Evolutionary conservation across 2,329 filamentous ascomycete genomes (phyloP).

Genomic region (Eutypella sp.): DNA sequence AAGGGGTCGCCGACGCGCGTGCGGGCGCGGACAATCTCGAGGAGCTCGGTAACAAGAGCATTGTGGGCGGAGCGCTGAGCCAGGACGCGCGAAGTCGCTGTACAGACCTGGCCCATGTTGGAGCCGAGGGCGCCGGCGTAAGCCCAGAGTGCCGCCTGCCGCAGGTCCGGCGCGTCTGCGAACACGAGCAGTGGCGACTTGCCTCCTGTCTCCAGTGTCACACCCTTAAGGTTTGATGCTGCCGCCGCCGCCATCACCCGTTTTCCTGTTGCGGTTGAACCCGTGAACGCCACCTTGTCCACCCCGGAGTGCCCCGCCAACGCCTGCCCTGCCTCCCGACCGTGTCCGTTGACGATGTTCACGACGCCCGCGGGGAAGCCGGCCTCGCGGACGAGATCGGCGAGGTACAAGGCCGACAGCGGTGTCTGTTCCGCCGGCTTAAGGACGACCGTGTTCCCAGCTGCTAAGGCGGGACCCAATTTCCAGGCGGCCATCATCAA

Average conservation of each 20-base stretch:
- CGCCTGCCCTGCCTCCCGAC: conserved; percentile 62
- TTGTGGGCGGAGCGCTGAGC: conserved; percentile 59
- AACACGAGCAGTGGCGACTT: conserved; percentile 63
- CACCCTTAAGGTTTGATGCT: conserved; percentile 61
- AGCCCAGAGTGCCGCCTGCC: conserved; percentile 60
- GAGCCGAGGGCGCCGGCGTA: conserved; percentile 49
- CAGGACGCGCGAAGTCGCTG: conserved; percentile 58
- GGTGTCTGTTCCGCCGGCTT: conserved; percentile 67
- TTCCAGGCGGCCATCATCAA: conserved; percentile 71
- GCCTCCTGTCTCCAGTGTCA: conserved; percentile 62
- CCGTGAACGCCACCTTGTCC: conserved; percentile 76
- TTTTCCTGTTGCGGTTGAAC: conserved; percentile 65
- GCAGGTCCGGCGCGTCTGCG: conserved; percentile 59
- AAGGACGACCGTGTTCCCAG: conserved; percentile 59
- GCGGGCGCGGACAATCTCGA: conserved; percentile 50
- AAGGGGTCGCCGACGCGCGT: conserved; percentile 69
- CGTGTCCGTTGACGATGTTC: conserved; percentile 70
- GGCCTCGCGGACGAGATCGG: conserved; percentile 62
- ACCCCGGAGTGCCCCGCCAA: conserved; percentile 63
- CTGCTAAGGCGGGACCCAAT: conserved; percentile 64
- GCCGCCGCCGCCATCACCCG: conserved; percentile 71
- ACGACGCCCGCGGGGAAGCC: conserved; percentile 75
- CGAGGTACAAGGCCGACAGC: conserved; percentile 60
- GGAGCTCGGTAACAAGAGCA: conserved; percentile 59
- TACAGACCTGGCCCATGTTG: conserved; percentile 62